These are phyloP conservation scores for Daldinia grandis DNA, from an alignment of 495 filamentous ascomycete genomes.

Conservation along the genomic window DNA sequence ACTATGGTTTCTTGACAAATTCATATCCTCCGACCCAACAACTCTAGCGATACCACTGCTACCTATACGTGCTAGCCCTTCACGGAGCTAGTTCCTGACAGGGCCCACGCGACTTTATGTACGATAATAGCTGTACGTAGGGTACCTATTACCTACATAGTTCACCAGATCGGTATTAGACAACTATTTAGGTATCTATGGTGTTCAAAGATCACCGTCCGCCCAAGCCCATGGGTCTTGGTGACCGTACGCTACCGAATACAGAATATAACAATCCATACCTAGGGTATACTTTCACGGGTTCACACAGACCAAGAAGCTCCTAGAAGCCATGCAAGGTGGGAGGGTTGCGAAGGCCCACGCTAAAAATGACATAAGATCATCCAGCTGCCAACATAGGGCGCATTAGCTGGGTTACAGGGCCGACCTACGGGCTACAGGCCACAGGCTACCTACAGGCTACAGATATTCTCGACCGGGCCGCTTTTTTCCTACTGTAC, in stretches of 20 bases:
- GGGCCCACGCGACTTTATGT: slow-evolving; percentile 14
- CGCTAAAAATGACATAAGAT: slow-evolving; percentile 38
- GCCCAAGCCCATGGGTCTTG: slow-evolving; percentile 24
- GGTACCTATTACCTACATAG: slow-evolving; percentile 3
- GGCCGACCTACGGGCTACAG: background rate
- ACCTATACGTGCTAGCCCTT: slow-evolving; percentile 2
- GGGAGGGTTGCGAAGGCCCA: slow-evolving; percentile 22
- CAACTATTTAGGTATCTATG: background rate
- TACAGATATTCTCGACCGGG: background rate
- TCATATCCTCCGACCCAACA: background rate
- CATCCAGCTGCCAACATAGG: slow-evolving; percentile 9
- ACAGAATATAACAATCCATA: slow-evolving; percentile 1
- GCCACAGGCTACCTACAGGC: background rate
- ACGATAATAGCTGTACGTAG: slow-evolving; percentile 21
- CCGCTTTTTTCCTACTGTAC: slow-evolving; percentile 1
- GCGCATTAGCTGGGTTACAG: slow-evolving; percentile 13
- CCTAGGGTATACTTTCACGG: slow-evolving; percentile 7
- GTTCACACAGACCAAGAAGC: background rate
- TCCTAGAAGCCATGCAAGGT: slow-evolving; percentile 9
- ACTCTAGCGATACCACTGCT: background rate
- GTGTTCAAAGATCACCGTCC: slow-evolving; percentile 13
- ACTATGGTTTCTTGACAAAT: background rate
- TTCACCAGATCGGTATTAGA: background rate
- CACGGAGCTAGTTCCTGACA: slow-evolving; percentile 1
- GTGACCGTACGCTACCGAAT: slow-evolving; percentile 16